Evolutionary conservation across 2,329 filamentous ascomycete species (phyloP).

Genomic region (Ceratocystis alfenasii): DNA sequence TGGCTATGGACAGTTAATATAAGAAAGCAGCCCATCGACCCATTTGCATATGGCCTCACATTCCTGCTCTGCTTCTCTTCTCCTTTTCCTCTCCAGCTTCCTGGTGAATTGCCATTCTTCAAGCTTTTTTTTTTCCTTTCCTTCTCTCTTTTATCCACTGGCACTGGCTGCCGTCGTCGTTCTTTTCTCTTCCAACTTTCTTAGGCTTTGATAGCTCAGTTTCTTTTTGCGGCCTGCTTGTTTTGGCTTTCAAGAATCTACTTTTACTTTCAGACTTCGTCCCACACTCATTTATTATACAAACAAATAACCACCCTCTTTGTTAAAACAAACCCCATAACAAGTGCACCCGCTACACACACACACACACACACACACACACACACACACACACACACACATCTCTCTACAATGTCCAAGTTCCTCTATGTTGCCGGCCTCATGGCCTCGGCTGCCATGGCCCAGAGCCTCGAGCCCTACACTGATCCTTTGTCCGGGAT

Average conservation of each 20-base stretch:
- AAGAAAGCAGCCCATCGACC: background rate
- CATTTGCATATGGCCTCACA: too few relatives aligned
- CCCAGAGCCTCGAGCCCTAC: conserved; percentile 27
- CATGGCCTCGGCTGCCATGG: conserved; percentile 15
- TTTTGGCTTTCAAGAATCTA: background rate
- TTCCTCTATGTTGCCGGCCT: conserved; percentile 14
- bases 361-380: background rate
- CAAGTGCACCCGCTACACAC: background rate
- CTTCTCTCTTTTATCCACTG: conserved; percentile 13
- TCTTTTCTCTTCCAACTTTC: conserved; percentile 14
- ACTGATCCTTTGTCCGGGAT: conserved; percentile 37
- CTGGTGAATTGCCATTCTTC: conserved; percentile 13
- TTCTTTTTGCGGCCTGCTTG: background rate
- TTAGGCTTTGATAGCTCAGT: background rate
- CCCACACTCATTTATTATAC: conserved; percentile 1
- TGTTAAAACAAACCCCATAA: background rate
- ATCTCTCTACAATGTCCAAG: conserved; percentile 16
- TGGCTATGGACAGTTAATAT: background rate
- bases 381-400: background rate
- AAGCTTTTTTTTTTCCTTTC: background rate
- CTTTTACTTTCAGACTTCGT: background rate
- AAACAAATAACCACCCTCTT: background rate
- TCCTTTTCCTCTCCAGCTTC: conserved; percentile 13
- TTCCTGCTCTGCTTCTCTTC: conserved; percentile 8
- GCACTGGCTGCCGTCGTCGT: conserved; percentile 19